A percentile compares a stretch with the other conserved stretches of the same genome.
These are phyloP conservation scores for Sordariomycetes sp. DNA, from an alignment of 2,329 filamentous ascomycete genomes.

Conservation along the genomic window DNA sequence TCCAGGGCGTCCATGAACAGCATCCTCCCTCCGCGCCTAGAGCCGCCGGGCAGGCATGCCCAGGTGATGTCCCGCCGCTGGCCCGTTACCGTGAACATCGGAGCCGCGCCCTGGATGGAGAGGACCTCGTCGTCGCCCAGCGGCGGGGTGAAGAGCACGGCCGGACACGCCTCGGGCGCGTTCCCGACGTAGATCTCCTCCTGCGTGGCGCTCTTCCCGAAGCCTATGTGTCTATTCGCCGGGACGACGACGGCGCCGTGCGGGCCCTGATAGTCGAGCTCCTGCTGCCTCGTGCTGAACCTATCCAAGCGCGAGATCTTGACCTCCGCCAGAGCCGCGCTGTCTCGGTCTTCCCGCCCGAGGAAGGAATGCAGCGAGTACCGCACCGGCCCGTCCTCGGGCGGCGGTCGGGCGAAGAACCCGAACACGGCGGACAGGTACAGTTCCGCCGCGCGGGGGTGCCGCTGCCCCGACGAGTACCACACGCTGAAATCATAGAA, in stretches of 20 bases:
- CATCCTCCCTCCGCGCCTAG: constrained; percentile 14
- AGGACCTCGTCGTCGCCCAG: constrained; percentile 15
- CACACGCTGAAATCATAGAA: constrained; percentile 22
- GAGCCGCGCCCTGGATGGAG: constrained; percentile 14
- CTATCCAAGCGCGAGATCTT: constrained; percentile 9
- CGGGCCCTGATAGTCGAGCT: constrained; percentile 12
- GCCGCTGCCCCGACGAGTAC: constrained; percentile 19
- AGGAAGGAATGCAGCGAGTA: constrained; percentile 13
- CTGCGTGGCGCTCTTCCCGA: constrained; percentile 23
- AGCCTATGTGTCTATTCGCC: constrained; percentile 21
- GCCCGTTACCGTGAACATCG: constrained; percentile 17
- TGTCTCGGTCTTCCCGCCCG: no score
- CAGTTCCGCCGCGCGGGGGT: constrained; percentile 15
- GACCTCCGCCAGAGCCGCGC: constrained; percentile 7
- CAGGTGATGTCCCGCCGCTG: constrained; percentile 18
- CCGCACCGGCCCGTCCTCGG: constrained; percentile 2
- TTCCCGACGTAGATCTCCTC: constrained; percentile 23
- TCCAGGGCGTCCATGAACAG: constrained; percentile 26
- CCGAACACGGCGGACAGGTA: constrained; percentile 18
- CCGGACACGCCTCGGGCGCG: constrained; percentile 20
- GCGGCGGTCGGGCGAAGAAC: constrained; percentile 12
- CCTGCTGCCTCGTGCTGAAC: constrained; percentile 14
- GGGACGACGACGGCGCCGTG: constrained; percentile 18
- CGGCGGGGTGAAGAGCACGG: constrained; percentile 20
- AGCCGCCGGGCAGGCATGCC: constrained; percentile 4